Conservation (phyloP, 495 filamentous ascomycete species). For the Aspergillus diversus region DNA sequence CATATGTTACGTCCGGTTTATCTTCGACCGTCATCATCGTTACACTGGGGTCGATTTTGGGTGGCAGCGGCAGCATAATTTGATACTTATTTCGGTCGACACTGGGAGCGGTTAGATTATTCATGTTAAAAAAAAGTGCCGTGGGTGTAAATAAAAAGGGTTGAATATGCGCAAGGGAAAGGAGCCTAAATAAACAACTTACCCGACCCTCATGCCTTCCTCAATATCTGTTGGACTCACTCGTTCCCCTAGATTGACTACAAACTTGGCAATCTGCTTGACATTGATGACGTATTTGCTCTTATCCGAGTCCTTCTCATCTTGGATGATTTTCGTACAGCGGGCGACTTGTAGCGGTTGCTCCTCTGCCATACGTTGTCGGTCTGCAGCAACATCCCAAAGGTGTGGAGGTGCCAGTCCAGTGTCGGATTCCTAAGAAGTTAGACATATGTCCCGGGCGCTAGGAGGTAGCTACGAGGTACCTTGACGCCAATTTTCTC, state of each 20-base stretch:
- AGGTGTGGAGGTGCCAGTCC: slow-evolving; percentile 97
- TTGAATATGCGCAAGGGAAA: neutral
- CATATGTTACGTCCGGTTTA: slow-evolving; percentile 98
- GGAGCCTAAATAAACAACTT: slow-evolving; percentile 29
- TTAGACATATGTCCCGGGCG: slow-evolving; percentile 26
- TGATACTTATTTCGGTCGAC: slow-evolving; percentile 99
- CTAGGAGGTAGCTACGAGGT: slow-evolving; percentile 22
- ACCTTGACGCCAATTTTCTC: slow-evolving; percentile 92
- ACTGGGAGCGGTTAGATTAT: slow-evolving; percentile 44
- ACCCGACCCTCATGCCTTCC: slow-evolving; percentile 96
- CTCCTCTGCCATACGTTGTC: slow-evolving; percentile 97
- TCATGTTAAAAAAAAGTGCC: neutral
- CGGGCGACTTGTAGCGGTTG: slow-evolving; percentile 96
- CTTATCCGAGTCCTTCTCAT: slow-evolving; percentile 96
- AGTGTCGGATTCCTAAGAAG: slow-evolving; percentile 88
- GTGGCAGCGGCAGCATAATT: slow-evolving; percentile 94
- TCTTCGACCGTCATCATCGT: slow-evolving; percentile 99
- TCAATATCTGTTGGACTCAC: slow-evolving; percentile 99
- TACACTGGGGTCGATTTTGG: slow-evolving; percentile 98
- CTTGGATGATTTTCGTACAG: slow-evolving; percentile 98
- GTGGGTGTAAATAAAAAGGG: neutral
- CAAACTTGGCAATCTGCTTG: slow-evolving; percentile 99
- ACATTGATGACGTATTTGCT: slow-evolving; percentile 99
- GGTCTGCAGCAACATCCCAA: slow-evolving; percentile 97
- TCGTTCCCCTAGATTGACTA: slow-evolving; percentile 95